A percentile compares a stretch with the other conserved stretches of the same genome.
These are phyloP conservation scores for Oxyria digyna DNA, from an alignment of 148 eudicot genomes.

Conservation along the genomic window DNA sequence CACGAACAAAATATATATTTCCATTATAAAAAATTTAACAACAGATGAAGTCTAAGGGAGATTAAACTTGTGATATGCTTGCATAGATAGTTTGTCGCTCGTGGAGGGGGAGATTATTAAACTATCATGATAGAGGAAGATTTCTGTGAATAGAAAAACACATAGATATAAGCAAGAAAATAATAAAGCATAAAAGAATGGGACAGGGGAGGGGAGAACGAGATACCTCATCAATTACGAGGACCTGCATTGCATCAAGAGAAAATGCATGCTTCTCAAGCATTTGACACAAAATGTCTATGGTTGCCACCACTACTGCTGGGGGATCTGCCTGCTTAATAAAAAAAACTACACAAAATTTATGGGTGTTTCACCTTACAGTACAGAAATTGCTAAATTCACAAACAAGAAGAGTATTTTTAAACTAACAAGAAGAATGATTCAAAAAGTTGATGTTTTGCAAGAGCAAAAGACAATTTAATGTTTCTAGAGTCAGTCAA, in stretches of 20 bases:
- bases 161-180: not conserved
- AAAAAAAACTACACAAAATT: not conserved
- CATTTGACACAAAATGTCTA: constrained; percentile 85
- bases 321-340: constrained; percentile 84
- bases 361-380: not conserved
- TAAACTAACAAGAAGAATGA: not conserved
- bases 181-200: not conserved
- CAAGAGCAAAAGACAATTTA: not conserved
- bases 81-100: not conserved
- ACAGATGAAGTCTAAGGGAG: not conserved
- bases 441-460: not conserved
- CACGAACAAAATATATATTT: not conserved
- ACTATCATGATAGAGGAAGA: not conserved
- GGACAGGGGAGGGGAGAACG: not conserved
- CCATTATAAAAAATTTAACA: not conserved
- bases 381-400: no score
- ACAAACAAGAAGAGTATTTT: not conserved
- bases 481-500: not conserved
- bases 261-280: constrained; percentile 57
- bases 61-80: not conserved
- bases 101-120: not conserved
- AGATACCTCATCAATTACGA: constrained; percentile 86
- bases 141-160: not conserved
- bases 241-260: constrained; percentile 55
- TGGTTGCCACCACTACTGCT: constrained; percentile 71